A percentile compares a stretch with the other conserved stretches of the same genome.
These are phyloP conservation scores for Blepharisma japonicum DNA, from an alignment of 73 alveolate genomes.

Conservation along the genomic window DNA sequence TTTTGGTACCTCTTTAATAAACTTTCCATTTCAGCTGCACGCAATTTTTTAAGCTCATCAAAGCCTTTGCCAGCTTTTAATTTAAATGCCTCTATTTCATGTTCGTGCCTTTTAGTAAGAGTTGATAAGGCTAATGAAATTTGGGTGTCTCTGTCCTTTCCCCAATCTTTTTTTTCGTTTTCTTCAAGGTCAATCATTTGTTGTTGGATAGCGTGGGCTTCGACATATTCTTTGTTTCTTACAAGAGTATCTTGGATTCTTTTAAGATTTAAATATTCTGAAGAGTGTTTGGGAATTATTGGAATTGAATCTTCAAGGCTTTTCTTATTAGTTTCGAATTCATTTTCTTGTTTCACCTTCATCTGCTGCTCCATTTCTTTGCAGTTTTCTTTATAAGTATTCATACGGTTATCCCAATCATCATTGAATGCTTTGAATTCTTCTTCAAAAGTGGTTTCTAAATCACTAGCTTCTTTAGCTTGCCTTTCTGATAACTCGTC, in stretches of 20 bases:
- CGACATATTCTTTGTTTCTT: slow-evolving; percentile 46
- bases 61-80: slow-evolving; percentile 50
- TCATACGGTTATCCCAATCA: slow-evolving; percentile 52
- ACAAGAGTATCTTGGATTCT: slow-evolving; percentile 52
- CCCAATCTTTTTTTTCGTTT: slow-evolving; percentile 39
- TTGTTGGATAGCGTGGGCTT: slow-evolving; percentile 62
- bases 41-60: slow-evolving; percentile 51
- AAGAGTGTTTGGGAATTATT: slow-evolving; percentile 42
- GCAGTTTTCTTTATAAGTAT: slow-evolving; percentile 40
- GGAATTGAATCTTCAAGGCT: slow-evolving; percentile 54
- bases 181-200: slow-evolving; percentile 51
- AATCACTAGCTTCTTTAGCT: slow-evolving; percentile 46
- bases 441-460: slow-evolving; percentile 55
- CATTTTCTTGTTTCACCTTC: slow-evolving; percentile 46
- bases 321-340: slow-evolving; percentile 38
- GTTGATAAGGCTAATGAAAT: slow-evolving; percentile 38
- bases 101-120: slow-evolving; percentile 45
- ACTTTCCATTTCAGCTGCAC: slow-evolving; percentile 62
- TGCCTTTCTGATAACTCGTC: slow-evolving; percentile 40
- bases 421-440: slow-evolving; percentile 58
- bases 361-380: slow-evolving; percentile 39
- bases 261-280: slow-evolving; percentile 55
- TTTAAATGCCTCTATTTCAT: slow-evolving; percentile 56
- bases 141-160: slow-evolving; percentile 46
- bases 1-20: slow-evolving; percentile 65